Base-by-base conservation (phyloP, 768 basidiomycete genomes). In the Suillus cothurnatus region DNA sequence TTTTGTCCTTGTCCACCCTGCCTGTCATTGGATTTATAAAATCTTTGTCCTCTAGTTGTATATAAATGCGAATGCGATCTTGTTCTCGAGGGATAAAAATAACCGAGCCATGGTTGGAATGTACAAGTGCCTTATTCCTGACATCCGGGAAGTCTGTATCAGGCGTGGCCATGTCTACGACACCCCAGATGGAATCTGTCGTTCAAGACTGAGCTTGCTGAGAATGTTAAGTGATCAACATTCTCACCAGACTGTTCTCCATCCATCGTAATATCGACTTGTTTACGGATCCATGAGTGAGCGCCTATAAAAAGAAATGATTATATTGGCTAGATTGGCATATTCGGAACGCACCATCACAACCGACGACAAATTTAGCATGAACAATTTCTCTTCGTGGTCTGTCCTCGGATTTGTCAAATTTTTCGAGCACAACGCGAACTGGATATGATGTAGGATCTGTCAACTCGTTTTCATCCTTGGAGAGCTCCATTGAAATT, bases 271-370 rank as follows among this genome's bases (percentile, higher is more conserved):
- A 94, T 88, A 8, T 81, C 80, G 15, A 92, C 78, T 0, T 76
- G 63, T 66, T 90, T 92, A 28, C 93, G 84, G 32, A 93, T 89
- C 91, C 91, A 93, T 14, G 91, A 93, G 76, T 93, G 92, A 0
- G 91, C 92, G 6, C 91, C 89, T 91, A 68, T 45, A 53, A 17
- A 58, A 26, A 34, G 14, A 49, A 28, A 21, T 74, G 45, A 61
- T 15, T 14, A 38, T 57, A 15, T 23, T 38, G n/a, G n/a, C n/a
- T n/a, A n/a, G n/a, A n/a, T n/a, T n/a, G 23, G 45, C 23, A 32
- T 61, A 31, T 31, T 55, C 56, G 6, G 11, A 57, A 65, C 79
- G 56, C 71, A 85, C 90, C 92, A 71, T 94, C 93, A n/a, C n/a
- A n/a, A n/a, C n/a, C n/a, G n/a, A n/a, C n/a, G n/a, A n/a, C n/a